Evolutionary conservation across 306 rosid species (phyloP).

Genomic region (Trichosanthes truncata): DNA sequence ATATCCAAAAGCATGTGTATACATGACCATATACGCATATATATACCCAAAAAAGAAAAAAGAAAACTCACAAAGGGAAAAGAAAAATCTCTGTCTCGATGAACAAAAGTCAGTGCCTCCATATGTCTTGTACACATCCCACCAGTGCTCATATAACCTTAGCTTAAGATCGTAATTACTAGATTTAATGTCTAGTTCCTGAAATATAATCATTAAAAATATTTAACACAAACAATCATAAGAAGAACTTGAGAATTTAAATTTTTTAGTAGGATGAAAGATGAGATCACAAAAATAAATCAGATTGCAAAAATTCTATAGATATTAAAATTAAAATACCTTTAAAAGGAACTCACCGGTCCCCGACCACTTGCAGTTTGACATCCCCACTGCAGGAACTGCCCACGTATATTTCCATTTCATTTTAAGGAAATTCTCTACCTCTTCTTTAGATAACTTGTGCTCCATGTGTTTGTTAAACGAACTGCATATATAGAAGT

Average conservation of each 20-base stretch:
- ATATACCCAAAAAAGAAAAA: not conserved
- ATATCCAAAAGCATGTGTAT: slow-evolving; percentile 1
- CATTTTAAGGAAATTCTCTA: slow-evolving; percentile 28
- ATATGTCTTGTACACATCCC: slow-evolving; percentile 57
- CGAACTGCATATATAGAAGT: slow-evolving; percentile 32
- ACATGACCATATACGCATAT: not conserved
- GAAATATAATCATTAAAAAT: slow-evolving; percentile 1
- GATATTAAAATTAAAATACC: slow-evolving; percentile 32
- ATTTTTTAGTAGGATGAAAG: not conserved
- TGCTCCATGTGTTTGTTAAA: slow-evolving; percentile 55
- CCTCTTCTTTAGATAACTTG: slow-evolving; percentile 57
- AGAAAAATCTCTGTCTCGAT: slow-evolving; percentile 48
- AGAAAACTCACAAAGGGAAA: slow-evolving; percentile 62
- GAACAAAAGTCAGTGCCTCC: slow-evolving; percentile 54
- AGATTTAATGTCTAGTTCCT: slow-evolving; percentile 42
- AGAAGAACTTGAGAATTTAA: not conserved
- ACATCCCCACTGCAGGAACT: slow-evolving; percentile 55
- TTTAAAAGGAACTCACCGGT: slow-evolving; percentile 59
- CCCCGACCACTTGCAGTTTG: slow-evolving; percentile 80
- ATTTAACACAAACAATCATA: not conserved
- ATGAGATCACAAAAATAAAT: not conserved
- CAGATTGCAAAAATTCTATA: not conserved
- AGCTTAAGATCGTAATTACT: slow-evolving; percentile 36
- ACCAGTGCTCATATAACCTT: slow-evolving; percentile 66
- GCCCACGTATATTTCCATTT: slow-evolving; percentile 61